Evolutionary conservation across 129 eudicot genomes (phyloP).

Genomic region (Escallonia rubra): DNA sequence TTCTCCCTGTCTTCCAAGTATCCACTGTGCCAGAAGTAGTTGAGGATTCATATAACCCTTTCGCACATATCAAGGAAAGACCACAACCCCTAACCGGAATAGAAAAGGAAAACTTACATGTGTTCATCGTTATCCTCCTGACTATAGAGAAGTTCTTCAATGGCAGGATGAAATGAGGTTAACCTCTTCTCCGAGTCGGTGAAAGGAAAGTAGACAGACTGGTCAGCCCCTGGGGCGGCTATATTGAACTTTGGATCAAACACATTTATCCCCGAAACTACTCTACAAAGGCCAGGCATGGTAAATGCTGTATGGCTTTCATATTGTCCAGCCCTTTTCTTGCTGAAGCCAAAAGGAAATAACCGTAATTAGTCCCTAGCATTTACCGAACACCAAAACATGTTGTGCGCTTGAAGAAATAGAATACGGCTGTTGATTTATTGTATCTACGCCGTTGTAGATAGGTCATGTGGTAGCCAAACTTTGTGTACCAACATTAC

Average conservation of each 20-base stretch:
- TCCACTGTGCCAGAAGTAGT: conserved; percentile 47
- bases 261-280: conserved; percentile 74
- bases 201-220: conserved; percentile 69
- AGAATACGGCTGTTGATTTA: neutral
- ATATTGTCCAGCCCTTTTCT: conserved; percentile 70
- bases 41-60: neutral
- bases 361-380: neutral
- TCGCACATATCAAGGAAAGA: neutral
- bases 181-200: conserved; percentile 53
- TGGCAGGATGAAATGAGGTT: conserved; percentile 57
- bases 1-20: conserved; percentile 59
- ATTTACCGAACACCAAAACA: neutral
- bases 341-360: conserved; percentile 32
- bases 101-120: conserved; percentile 44
- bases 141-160: conserved; percentile 65
- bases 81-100: neutral
- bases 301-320: conserved; percentile 77
- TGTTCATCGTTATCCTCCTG: conserved; percentile 57
- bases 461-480: too few relatives aligned
- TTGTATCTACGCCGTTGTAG: neutral
- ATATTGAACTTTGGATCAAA: conserved; percentile 89
- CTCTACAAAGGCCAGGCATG: conserved; percentile 86
- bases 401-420: neutral
- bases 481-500: too few relatives aligned
- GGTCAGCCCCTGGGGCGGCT: conserved; percentile 92